These are phyloP conservation scores for Rhododendron mucronatum DNA, from an alignment of 148 eudicot genomes.

Conservation along the genomic window DNA sequence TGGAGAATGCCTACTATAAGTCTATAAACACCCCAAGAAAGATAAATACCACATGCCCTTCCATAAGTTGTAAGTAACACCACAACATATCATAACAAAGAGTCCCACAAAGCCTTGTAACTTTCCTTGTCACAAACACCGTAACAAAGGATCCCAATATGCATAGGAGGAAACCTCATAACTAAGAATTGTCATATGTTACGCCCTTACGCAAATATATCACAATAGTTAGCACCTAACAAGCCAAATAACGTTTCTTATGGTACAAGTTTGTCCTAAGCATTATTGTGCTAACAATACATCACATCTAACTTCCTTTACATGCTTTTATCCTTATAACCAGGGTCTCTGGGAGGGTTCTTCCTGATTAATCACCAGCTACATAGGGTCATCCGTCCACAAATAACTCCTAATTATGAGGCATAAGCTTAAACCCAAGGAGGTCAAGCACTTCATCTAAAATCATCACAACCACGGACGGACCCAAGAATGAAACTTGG, in stretches of 20 bases:
- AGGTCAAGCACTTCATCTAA: not conserved
- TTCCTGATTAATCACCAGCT: not conserved
- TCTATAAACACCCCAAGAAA: not conserved
- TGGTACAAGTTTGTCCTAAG: not conserved
- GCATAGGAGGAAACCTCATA: not conserved
- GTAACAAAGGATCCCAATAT: not conserved
- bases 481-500: not conserved
- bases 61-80: not conserved
- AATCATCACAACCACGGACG: not conserved
- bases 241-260: not conserved
- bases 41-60: not conserved
- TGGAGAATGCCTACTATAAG: not conserved
- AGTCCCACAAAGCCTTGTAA: not conserved
- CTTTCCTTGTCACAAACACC: not conserved
- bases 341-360: not conserved
- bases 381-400: not conserved
- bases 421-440: not conserved
- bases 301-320: not conserved
- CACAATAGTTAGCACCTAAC: not conserved
- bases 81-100: not conserved
- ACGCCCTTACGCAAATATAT: not conserved
- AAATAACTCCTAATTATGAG: not conserved
- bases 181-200: not conserved
- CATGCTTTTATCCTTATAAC: not conserved
- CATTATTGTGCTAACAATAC: not conserved